phyloP scores from a whole-genome alignment of 2,329 filamentous ascomycete species.

The Paradendryphiella salina region DNA sequence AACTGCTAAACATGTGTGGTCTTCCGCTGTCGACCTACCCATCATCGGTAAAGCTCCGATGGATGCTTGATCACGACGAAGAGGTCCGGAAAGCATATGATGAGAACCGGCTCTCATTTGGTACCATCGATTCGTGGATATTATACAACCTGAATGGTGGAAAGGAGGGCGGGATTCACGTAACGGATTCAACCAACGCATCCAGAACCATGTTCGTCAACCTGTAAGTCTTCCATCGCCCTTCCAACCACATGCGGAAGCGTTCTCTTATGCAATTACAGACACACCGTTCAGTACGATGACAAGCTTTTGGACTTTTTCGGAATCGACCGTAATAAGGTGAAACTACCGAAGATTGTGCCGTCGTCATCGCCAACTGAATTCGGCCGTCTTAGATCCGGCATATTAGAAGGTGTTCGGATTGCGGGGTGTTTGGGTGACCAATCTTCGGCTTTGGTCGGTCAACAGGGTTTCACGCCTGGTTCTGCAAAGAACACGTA shows the following conservation, averaged over 20 bases:
- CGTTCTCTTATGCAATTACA: constrained; percentile 8
- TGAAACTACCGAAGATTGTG: constrained; percentile 79
- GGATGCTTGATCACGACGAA: constrained; percentile 74
- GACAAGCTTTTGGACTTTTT: constrained; percentile 78
- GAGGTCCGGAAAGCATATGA: constrained; percentile 75
- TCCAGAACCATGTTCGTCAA: constrained; percentile 96
- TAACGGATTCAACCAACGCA: constrained; percentile 86
- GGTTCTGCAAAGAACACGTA: constrained; percentile 91
- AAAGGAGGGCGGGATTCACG: constrained; percentile 66
- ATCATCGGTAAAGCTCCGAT: constrained; percentile 81
- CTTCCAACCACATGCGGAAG: neutral
- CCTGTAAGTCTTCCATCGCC: constrained; percentile 48
- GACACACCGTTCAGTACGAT: constrained; percentile 75
- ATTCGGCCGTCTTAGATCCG: constrained; percentile 69
- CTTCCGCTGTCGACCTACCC: constrained; percentile 87
- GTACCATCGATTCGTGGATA: constrained; percentile 87
- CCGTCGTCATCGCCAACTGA: constrained; percentile 74
- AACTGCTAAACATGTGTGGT: constrained; percentile 71
- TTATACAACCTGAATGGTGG: constrained; percentile 82
- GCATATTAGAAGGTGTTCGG: constrained; percentile 67
- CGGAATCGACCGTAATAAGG: constrained; percentile 70
- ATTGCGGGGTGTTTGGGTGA: constrained; percentile 88
- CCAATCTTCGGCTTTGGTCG: constrained; percentile 83
- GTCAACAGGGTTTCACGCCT: constrained; percentile 79
- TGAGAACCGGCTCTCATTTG: constrained; percentile 75